A percentile compares a stretch with the other conserved stretches of the same genome.
Conservation (phyloP, 768 basidiomycete genomes). For the Symmetrospora coprosmae region DNA sequence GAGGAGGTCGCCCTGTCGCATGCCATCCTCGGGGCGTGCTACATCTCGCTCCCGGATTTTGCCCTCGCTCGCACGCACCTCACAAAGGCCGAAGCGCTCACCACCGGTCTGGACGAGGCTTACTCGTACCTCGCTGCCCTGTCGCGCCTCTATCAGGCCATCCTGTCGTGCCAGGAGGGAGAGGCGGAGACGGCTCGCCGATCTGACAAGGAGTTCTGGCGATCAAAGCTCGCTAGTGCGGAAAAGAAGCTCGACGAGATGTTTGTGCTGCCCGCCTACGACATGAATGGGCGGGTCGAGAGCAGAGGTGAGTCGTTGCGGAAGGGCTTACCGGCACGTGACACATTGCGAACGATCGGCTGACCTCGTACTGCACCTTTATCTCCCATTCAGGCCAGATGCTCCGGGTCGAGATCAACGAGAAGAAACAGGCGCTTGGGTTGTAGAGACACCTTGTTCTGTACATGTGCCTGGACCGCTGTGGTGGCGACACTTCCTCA, state of each 20-base stretch:
- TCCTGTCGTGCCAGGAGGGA: conserved; percentile 11
- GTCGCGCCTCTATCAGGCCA: not conserved
- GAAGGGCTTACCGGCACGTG: not conserved
- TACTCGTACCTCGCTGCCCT: conserved; percentile 15
- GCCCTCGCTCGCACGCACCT: not conserved
- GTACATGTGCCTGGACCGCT: too few species aligned
- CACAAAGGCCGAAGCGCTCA: not conserved
- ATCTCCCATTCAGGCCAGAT: conserved; percentile 21
- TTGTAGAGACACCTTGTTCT: too few species aligned
- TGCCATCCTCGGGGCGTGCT: conserved; percentile 16
- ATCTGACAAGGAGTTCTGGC: not conserved
- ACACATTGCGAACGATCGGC: not conserved
- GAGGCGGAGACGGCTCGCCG: not conserved
- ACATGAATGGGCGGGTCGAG: conserved; percentile 18
- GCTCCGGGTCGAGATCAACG: conserved; percentile 6
- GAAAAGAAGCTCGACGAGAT: conserved; percentile 2
- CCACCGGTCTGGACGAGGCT: not conserved
- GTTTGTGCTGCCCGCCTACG: not conserved
- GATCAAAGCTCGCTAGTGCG: not conserved
- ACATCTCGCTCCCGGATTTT: conserved; percentile 2
- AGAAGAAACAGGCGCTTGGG: too few species aligned
- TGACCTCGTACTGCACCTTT: too few species aligned
- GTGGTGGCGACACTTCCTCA: too few species aligned
- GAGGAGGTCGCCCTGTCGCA: conserved; percentile 7
- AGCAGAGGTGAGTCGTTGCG: not conserved